These are phyloP conservation scores for Paramecium sexaurelia DNA, from an alignment of 73 alveolate species.

Conservation along the genomic window DNA sequence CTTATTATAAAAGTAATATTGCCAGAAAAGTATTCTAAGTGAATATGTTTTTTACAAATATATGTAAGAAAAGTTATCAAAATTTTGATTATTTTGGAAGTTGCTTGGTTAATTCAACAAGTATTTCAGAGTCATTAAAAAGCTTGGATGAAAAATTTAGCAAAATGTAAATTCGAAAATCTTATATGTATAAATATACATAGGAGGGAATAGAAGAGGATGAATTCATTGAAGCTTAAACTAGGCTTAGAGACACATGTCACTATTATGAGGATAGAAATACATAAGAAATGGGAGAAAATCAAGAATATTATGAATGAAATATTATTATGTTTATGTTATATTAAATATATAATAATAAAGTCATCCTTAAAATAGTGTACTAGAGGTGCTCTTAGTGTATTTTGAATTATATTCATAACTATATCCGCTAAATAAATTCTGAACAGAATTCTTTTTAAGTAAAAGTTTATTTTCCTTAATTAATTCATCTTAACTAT, in stretches of 20 bases:
- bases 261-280: too few species aligned
- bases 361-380: slow-evolving; percentile 27
- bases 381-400: slow-evolving; percentile 22
- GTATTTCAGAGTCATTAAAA: background rate
- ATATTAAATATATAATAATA: background rate
- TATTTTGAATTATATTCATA: background rate
- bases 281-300: background rate
- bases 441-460: slow-evolving; percentile 71
- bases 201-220: background rate
- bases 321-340: background rate
- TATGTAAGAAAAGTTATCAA: background rate
- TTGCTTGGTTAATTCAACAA: background rate
- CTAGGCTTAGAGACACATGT: background rate
- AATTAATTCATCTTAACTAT: slow-evolving; percentile 49
- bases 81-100: background rate
- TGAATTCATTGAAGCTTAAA: background rate
- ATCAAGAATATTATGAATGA: background rate
- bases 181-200: background rate
- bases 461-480: slow-evolving; percentile 61
- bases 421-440: background rate
- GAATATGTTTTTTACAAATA: slow-evolving; percentile 30
- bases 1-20: slow-evolving; percentile 56
- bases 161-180: background rate
- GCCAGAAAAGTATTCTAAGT: slow-evolving; percentile 43
- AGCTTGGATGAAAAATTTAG: background rate